Evolutionary conservation across 305 asterid species (phyloP).

Genomic region (Solanum hybrid): DNA sequence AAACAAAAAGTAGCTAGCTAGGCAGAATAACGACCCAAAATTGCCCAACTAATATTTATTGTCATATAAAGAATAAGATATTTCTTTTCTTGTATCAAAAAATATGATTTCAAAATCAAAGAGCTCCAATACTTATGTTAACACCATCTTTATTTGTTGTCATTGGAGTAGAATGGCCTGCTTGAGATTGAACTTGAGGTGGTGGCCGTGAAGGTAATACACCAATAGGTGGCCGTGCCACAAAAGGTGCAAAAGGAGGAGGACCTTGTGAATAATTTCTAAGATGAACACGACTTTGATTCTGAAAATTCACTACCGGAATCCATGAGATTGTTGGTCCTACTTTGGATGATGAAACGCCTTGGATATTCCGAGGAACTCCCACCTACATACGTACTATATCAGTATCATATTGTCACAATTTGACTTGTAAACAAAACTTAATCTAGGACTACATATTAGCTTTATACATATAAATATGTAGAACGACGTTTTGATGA

Average conservation of each 20-base stretch:
- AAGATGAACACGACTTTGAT: background rate
- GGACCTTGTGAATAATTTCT: background rate
- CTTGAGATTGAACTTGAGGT: background rate
- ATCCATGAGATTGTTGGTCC: slow-evolving; percentile 6
- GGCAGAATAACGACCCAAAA: background rate
- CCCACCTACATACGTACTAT: background rate
- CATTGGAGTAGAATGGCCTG: background rate
- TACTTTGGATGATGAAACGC: background rate
- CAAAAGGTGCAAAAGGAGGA: background rate
- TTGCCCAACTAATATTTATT: background rate
- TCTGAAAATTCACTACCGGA: slow-evolving; percentile 7
- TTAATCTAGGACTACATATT: background rate
- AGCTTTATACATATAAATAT: no score
- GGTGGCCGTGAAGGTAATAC: background rate
- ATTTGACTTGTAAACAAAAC: background rate
- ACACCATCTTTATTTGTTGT: slow-evolving; percentile 14
- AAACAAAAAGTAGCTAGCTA: background rate
- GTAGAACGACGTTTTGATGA: background rate
- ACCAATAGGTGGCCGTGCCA: background rate
- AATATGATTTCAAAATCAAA: background rate
- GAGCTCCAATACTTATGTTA: slow-evolving; percentile 11
- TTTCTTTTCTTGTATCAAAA: background rate
- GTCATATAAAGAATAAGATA: background rate
- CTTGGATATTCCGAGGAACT: background rate
- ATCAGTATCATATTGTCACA: background rate